A percentile compares a stretch with the other conserved stretches of the same genome.
Conservation (phyloP, 768 basidiomycete species). For the Mrakia frigida region DNA sequence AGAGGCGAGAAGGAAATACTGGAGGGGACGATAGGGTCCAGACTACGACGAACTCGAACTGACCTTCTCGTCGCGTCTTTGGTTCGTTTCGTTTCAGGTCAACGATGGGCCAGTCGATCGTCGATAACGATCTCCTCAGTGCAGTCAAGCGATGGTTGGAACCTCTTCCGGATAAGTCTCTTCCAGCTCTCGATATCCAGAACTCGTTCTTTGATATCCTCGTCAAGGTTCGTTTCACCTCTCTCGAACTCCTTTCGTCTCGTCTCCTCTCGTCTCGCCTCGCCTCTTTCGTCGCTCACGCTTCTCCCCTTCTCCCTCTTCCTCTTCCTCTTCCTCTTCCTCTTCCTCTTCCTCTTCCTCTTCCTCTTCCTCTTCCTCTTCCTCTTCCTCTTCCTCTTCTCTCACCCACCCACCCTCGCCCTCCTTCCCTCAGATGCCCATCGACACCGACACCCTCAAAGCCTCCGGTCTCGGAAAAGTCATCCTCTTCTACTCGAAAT, state of each 20-base stretch:
- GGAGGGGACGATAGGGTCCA: too few relatives aligned
- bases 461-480: constrained; percentile 84
- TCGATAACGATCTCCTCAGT: constrained; percentile 89
- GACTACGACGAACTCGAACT: background rate
- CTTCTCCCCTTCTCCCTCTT: too few relatives aligned
- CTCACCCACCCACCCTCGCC: too few relatives aligned
- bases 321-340: background rate
- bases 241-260: too few relatives aligned
- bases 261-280: too few relatives aligned
- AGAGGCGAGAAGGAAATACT: too few relatives aligned
- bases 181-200: constrained; percentile 94
- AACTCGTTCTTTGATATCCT: constrained; percentile 79
- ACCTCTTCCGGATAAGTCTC: constrained; percentile 82
- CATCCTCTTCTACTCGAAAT: constrained; percentile 92
- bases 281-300: too few relatives aligned
- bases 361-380: background rate
- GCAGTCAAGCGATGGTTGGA: constrained; percentile 88
- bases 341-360: background rate
- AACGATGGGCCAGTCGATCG: constrained; percentile 81
- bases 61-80: background rate
- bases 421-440: constrained; percentile 60
- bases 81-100: constrained; percentile 51
- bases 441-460: constrained; percentile 83
- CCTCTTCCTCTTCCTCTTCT: background rate
- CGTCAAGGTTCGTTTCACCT: constrained; percentile 53